Percentiles rank a stretch among this genome's conserved stretches.
phyloP scores from a whole-genome alignment of 805 yeast genomes.

The Schizosaccharomyces pombe region DNA sequence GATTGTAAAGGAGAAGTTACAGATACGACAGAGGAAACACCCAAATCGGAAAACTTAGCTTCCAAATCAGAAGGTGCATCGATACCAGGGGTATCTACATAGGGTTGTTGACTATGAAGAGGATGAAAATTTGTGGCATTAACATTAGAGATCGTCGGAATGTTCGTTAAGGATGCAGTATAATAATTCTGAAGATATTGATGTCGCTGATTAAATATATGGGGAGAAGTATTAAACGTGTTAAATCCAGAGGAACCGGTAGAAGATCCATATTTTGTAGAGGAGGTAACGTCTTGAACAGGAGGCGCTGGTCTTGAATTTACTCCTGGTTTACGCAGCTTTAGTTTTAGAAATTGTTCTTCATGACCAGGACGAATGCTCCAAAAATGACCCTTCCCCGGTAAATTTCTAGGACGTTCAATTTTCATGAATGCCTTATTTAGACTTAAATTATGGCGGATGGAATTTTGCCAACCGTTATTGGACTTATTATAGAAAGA shows the following conservation, averaged over 20 bases:
- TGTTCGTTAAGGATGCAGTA: no score
- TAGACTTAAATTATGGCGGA: conserved; percentile 75
- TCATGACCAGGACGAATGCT: conserved; percentile 65
- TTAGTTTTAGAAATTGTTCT: conserved; percentile 36
- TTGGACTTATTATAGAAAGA: conserved; percentile 62
- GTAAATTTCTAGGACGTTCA: conserved; percentile 48
- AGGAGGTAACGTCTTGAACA: background rate
- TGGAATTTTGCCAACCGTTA: conserved; percentile 94
- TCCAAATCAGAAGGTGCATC: background rate
- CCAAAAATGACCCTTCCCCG: conserved; percentile 70
- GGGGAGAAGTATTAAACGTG: no score
- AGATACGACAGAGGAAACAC: background rate
- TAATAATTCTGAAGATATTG: no score
- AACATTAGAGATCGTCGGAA: no score
- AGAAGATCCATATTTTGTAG: no score
- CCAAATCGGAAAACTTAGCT: background rate
- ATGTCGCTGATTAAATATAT: no score
- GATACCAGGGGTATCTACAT: background rate
- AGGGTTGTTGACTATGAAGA: background rate
- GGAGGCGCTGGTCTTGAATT: background rate
- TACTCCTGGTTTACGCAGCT: background rate
- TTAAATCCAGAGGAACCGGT: no score
- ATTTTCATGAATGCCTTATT: conserved; percentile 84
- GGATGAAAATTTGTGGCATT: background rate
- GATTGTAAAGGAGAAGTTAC: background rate